Evolutionary conservation across 441 rosid genomes (phyloP).

Genomic region (Kokia cookei): DNA sequence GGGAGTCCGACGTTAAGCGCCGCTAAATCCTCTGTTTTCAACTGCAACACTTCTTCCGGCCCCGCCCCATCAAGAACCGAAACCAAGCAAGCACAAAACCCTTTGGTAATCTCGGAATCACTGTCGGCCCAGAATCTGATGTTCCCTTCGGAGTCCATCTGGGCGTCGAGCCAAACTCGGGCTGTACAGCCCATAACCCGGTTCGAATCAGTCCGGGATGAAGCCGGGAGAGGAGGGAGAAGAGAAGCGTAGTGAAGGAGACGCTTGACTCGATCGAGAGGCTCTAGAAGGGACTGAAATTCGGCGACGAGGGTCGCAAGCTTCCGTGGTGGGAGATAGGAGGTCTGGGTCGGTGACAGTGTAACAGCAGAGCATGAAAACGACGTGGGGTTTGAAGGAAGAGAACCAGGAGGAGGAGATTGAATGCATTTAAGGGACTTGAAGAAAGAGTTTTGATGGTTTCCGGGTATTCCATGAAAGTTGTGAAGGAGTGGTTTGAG

Average conservation of each 20-base stretch:
- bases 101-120: conserved; percentile 77
- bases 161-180: conserved; percentile 78
- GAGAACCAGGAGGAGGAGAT: conserved; percentile 14
- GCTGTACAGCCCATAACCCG: conserved; percentile 96
- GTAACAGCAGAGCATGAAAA: conserved; percentile 55
- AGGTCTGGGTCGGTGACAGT: conserved; percentile 36
- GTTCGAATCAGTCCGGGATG: conserved; percentile 53
- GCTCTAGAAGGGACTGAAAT: conserved; percentile 50
- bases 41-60: conserved; percentile 67
- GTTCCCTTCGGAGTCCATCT: conserved; percentile 50
- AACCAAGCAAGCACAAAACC: conserved; percentile 68
- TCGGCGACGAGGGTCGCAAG: conserved; percentile 51
- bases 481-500: conserved; percentile 19
- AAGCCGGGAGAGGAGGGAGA: conserved; percentile 47
- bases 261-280: conserved; percentile 63
- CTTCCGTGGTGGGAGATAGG: conserved; percentile 36
- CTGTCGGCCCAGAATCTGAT: conserved; percentile 77
- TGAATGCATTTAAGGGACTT: conserved; percentile 30
- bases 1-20: conserved; percentile 59
- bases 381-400: conserved; percentile 12
- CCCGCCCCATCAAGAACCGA: conserved; percentile 56
- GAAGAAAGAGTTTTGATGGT: conserved; percentile 8
- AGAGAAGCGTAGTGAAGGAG: conserved; percentile 55
- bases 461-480: conserved; percentile 13
- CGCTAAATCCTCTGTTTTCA: conserved; percentile 70